A percentile compares a stretch with the other conserved stretches of the same genome.
Evolutionary conservation across 495 filamentous ascomycete genomes (phyloP).

Genomic region (Aspergillus saccharolyticus): DNA sequence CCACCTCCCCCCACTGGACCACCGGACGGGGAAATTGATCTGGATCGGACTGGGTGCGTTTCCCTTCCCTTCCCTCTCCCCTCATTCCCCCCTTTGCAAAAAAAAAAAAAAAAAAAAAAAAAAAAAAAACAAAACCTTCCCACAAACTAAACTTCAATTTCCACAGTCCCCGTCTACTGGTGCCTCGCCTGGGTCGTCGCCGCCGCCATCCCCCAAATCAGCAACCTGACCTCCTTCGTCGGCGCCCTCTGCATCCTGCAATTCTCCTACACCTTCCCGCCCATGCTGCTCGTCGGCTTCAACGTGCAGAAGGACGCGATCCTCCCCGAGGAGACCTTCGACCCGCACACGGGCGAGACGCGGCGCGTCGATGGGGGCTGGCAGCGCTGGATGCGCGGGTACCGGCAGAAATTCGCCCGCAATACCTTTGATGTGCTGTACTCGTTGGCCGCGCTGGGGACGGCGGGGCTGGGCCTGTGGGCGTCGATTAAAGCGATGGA

Average conservation of each 20-base stretch:
- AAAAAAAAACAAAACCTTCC: no score
- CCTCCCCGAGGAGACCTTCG: background rate
- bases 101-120: no score
- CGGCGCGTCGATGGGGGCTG: background rate
- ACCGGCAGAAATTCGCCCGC: background rate
- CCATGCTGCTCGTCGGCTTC: constrained; percentile 1
- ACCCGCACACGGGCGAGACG: background rate
- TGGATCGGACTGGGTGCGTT: background rate
- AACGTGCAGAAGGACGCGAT: constrained; percentile 5
- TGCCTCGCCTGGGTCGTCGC: background rate
- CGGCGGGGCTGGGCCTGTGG: background rate
- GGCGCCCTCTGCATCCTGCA: constrained; percentile 3
- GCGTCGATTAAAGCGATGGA: background rate
- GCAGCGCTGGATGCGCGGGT: background rate
- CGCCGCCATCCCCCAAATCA: background rate
- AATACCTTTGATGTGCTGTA: background rate
- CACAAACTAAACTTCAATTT: no score
- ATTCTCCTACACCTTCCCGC: constrained; percentile 5
- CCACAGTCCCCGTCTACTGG: constrained; percentile 2
- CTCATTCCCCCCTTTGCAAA: no score
- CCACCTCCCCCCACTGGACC: background rate
- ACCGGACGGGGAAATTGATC: background rate
- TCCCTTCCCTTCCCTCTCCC: background rate
- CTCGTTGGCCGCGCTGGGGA: background rate
- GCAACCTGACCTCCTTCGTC: constrained; percentile 3